These are phyloP conservation scores for Pichia sp. DNA, from an alignment of 1,139 yeast genomes.

Conservation along the genomic window DNA sequence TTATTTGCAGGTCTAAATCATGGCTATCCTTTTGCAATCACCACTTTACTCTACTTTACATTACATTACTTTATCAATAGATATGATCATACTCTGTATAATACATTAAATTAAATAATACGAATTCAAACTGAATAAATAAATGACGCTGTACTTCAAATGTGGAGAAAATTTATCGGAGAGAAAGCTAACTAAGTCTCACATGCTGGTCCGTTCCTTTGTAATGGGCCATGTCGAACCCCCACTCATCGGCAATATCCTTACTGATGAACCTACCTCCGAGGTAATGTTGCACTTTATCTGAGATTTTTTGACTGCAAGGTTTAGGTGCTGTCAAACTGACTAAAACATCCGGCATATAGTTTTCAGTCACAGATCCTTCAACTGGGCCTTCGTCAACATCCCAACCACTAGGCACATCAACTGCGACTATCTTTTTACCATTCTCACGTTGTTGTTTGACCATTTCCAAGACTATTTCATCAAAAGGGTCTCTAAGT, in stretches of 20 bases:
- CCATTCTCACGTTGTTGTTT: conserved; percentile 24
- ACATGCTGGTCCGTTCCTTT: conserved; percentile 45
- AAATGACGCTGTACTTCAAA: neutral
- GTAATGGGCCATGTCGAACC: conserved; percentile 53
- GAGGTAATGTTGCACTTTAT: conserved; percentile 52
- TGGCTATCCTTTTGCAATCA: too few relatives aligned
- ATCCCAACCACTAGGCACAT: conserved; percentile 96
- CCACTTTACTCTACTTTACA: too few relatives aligned
- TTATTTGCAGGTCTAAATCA: too few relatives aligned
- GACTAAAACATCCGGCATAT: conserved; percentile 57
- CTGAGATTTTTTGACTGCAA: conserved; percentile 49
- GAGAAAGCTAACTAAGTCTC: conserved; percentile 11
- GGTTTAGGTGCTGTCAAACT: conserved; percentile 95
- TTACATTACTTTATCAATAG: too few relatives aligned
- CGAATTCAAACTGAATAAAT: neutral
- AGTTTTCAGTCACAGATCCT: conserved; percentile 32
- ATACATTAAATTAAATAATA: neutral
- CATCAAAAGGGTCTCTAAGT: conserved; percentile 68
- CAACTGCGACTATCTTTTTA: conserved; percentile 59
- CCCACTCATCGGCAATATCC: conserved; percentile 64
- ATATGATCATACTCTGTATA: conserved; percentile 1
- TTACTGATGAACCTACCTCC: conserved; percentile 83
- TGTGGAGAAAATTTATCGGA: too few relatives aligned
- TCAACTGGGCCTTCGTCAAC: conserved; percentile 74
- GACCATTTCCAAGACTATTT: conserved; percentile 44